These are phyloP conservation scores for Candida dendrica DNA, from an alignment of 805 yeast genomes.

Conservation along the genomic window DNA sequence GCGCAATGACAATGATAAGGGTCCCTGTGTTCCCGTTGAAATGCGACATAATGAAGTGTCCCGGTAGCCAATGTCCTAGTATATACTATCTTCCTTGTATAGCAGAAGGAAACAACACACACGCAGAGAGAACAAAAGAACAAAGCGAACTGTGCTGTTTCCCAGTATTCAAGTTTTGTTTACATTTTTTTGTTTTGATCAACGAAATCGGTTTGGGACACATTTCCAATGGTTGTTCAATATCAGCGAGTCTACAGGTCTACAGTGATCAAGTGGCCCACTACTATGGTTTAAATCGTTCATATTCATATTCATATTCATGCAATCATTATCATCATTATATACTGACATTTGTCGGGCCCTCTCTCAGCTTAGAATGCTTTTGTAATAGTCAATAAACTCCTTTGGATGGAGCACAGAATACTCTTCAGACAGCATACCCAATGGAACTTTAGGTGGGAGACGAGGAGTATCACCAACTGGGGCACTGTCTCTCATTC, in stretches of 20 bases:
- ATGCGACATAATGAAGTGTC: constrained; percentile 13
- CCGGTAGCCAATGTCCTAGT: neutral
- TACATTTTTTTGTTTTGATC: neutral
- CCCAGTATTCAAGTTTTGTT: too few species aligned
- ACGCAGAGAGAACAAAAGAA: too few species aligned
- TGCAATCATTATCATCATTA: neutral
- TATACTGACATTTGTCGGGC: neutral
- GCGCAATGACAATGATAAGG: constrained; percentile 66
- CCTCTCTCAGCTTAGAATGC: neutral
- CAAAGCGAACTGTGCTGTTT: too few species aligned
- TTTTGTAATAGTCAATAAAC: constrained; percentile 9
- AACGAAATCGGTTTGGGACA: neutral
- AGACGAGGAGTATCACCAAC: constrained; percentile 10
- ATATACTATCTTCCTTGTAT: too few species aligned
- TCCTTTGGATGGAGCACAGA: constrained; percentile 9
- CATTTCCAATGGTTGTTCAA: too few species aligned
- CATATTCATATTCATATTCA: neutral
- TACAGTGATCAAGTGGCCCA: too few species aligned
- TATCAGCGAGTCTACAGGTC: too few species aligned
- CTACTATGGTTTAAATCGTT: too few species aligned
- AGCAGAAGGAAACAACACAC: too few species aligned
- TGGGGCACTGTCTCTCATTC: constrained; percentile 11
- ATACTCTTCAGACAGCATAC: constrained; percentile 18
- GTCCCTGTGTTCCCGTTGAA: constrained; percentile 35
- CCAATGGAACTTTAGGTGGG: constrained; percentile 21